Conservation (phyloP, 495 filamentous ascomycete species). For the Lasiosphaeria hispida region DNA sequence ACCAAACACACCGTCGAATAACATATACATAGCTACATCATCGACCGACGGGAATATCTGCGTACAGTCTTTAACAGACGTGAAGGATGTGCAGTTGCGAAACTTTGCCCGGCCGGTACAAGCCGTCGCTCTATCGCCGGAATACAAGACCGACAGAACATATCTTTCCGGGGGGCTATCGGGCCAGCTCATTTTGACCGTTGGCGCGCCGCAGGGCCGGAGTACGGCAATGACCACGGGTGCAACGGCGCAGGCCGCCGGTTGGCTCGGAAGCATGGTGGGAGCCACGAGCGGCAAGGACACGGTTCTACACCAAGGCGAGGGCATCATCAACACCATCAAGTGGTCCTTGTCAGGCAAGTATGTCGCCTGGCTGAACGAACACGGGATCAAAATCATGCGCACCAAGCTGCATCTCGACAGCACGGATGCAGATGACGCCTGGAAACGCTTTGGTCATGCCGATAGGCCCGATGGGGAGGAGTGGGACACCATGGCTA, state of each 20-base stretch:
- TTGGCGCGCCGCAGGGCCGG: conserved; percentile 71
- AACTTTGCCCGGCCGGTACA: conserved; percentile 93
- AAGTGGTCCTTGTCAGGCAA: conserved; percentile 90
- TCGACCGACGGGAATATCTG: conserved; percentile 96
- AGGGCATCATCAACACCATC: conserved; percentile 85
- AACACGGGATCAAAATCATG: conserved; percentile 97
- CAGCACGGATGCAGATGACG: conserved; percentile 68
- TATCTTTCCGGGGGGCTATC: conserved; percentile 90
- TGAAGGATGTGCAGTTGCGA: conserved; percentile 76
- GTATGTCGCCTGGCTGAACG: conserved; percentile 92
- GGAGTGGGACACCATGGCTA: conserved; percentile 90
- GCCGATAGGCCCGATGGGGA: conserved; percentile 76
- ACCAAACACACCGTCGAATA: conserved; percentile 72
- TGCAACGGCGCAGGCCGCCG: conserved; percentile 73
- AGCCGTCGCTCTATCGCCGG: conserved; percentile 84
- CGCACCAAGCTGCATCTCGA: conserved; percentile 81
- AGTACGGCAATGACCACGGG: conserved; percentile 79
- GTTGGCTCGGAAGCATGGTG: conserved; percentile 87
- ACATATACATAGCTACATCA: conserved; percentile 86
- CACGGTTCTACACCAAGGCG: conserved; percentile 83
- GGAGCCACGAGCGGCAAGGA: conserved; percentile 78
- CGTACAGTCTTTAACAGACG: conserved; percentile 70
- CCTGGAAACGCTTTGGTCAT: conserved; percentile 96
- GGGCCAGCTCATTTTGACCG: conserved; percentile 85
- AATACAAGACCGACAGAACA: conserved; percentile 81